Evolutionary conservation across 1,139 yeast species (phyloP).

Genomic region (Meyerozyma elateridarum): DNA sequence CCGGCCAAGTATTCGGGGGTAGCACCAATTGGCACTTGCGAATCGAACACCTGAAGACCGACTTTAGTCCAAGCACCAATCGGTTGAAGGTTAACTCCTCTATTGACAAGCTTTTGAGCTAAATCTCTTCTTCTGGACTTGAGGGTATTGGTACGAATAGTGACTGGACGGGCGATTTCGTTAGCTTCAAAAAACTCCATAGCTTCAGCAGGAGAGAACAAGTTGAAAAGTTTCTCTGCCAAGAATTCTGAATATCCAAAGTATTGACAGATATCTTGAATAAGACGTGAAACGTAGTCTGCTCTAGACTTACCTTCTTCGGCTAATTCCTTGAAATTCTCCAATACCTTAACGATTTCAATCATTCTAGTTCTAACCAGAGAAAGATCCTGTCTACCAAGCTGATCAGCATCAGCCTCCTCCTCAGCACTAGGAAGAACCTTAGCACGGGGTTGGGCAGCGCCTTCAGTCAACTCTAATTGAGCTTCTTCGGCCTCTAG

Average conservation of each 20-base stretch:
- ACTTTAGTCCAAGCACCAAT: conserved; percentile 98
- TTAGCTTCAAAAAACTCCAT: conserved; percentile 98
- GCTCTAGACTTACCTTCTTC: conserved; percentile 84
- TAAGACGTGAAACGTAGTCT: conserved; percentile 71
- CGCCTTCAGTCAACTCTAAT: conserved; percentile 60
- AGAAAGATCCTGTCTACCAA: conserved; percentile 61
- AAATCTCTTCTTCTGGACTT: conserved; percentile 93
- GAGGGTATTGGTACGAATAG: conserved; percentile 93
- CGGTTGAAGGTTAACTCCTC: conserved; percentile 97
- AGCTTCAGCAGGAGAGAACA: conserved; percentile 93
- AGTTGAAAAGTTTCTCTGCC: conserved; percentile 87
- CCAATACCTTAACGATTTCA: conserved; percentile 93
- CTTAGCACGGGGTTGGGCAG: conserved; percentile 65
- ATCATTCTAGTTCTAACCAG: conserved; percentile 89
- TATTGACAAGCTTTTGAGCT: conserved; percentile 89
- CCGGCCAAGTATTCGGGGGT: conserved; percentile 99
- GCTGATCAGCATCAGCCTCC: conserved; percentile 44
- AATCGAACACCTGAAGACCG: conserved; percentile 93
- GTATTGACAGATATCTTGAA: conserved; percentile 84
- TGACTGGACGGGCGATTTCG: conserved; percentile 93
- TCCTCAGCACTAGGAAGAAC: conserved; percentile 61
- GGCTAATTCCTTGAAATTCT: conserved; percentile 77
- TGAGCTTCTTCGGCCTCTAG: conserved; percentile 77
- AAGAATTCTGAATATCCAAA: conserved; percentile 95
- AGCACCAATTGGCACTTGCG: conserved; percentile 98